Base-by-base conservation (phyloP, 257 asterid species). In the Ballota nigra region DNA sequence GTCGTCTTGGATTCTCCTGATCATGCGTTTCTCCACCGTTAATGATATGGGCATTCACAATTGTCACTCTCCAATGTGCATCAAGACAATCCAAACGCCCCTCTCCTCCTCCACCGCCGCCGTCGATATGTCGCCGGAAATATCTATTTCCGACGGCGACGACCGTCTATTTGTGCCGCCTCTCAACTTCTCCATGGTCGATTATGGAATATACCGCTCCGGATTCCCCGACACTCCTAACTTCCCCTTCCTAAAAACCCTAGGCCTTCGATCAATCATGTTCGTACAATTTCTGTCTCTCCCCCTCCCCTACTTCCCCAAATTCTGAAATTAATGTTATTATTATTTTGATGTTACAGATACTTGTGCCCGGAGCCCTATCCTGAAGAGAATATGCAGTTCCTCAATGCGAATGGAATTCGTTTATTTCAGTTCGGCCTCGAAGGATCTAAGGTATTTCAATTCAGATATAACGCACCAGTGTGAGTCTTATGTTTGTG, bases 301-400 rank as follows among this genome's bases (percentile, higher is more conserved):
- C 22, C 18, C 18, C 3, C 43, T 24, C 15, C 28, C 15, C 53
- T n/a, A 12, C 6, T 8, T 7, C 10, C 70, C 16, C n/a, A 28
- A 33, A 1, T 5, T 13, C 34, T 41, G 24, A 34, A 52, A 28
- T n/a, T 57, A n/a, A 19, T 47, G 29, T 53, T 19, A 8, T 22
- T n/a, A 5, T 51, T 18, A 7, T 20, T 11, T 2, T 81, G 71
- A 68, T 45, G 6, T 28, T 79, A 81, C 70, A 94, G 98, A 80
- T 91, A 82, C 80, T 73, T 94, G 86, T 91, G 98, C 47, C 92
- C 96, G 28, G 98, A 94, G 83, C 91, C 96, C 47, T 94, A 94
- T 80, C 96, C 98, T 53, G 89, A 75, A 4, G 86, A 79, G 12
- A 91, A 91, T 82, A 38, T 70, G 76, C 82, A 82, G 77, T 94